These are phyloP conservation scores for Macrophomina phaseolina DNA, from an alignment of 2,329 filamentous ascomycete genomes.

Conservation along the genomic window DNA sequence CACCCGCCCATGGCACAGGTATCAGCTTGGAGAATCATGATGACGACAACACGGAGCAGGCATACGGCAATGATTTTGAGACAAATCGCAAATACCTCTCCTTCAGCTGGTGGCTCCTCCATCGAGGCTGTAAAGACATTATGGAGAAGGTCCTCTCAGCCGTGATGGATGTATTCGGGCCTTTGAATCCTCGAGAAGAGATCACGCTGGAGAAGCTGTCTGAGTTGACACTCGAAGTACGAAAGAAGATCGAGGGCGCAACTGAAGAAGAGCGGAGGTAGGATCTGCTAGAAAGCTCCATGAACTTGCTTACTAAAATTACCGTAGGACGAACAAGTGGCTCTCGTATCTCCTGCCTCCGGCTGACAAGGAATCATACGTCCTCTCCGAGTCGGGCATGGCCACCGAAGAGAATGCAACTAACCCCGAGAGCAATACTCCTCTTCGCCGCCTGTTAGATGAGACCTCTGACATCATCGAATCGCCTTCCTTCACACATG, in stretches of 20 bases:
- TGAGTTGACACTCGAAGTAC: constrained; percentile 80
- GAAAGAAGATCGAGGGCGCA: constrained; percentile 81
- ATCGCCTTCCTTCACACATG: constrained; percentile 86
- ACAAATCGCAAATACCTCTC: constrained; percentile 94
- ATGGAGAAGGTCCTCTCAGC: constrained; percentile 82
- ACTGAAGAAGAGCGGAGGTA: constrained; percentile 67
- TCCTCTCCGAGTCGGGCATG: constrained; percentile 86
- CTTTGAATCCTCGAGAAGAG: constrained; percentile 85
- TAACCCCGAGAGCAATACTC: constrained; percentile 43
- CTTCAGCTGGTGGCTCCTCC: constrained; percentile 97
- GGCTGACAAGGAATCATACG: constrained; percentile 76
- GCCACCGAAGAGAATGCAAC: constrained; percentile 44
- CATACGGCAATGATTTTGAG: constrained; percentile 92
- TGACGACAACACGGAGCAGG: constrained; percentile 80
- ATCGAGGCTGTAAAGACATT: constrained; percentile 84
- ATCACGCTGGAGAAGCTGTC: constrained; percentile 81
- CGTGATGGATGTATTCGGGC: constrained; percentile 88
- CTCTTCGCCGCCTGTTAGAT: constrained; percentile 83
- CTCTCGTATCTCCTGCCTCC: constrained; percentile 83
- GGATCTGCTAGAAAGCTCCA: constrained; percentile 22
- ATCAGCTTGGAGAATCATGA: constrained; percentile 95
- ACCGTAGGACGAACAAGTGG: constrained; percentile 64
- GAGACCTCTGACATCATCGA: constrained; percentile 96
- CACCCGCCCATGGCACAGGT: constrained; percentile 67
- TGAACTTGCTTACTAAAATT: neutral